These are phyloP conservation scores for Solanum etuberosum DNA, from an alignment of 257 asterid genomes.

Conservation along the genomic window DNA sequence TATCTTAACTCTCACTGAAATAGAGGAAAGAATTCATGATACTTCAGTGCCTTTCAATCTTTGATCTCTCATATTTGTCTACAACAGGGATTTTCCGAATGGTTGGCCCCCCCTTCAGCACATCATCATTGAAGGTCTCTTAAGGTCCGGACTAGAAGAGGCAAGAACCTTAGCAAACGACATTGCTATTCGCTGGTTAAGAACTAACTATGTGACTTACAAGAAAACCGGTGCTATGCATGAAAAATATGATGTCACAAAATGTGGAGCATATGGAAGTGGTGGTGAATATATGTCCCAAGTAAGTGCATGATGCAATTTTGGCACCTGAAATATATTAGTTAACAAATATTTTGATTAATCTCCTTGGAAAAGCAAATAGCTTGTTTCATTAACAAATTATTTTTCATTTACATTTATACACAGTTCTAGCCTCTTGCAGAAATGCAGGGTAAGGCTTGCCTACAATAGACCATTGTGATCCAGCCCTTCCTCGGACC, in stretches of 20 bases:
- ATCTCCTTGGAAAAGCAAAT: not conserved
- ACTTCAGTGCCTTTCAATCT: not conserved
- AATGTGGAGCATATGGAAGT: constrained; percentile 72
- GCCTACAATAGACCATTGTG: not conserved
- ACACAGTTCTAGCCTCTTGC: not conserved
- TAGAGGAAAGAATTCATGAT: not conserved
- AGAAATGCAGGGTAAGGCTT: not conserved
- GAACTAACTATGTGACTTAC: constrained; percentile 59
- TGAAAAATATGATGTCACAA: constrained; percentile 69
- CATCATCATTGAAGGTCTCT: constrained; percentile 81
- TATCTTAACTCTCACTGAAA: not conserved
- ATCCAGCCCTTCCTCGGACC: not conserved
- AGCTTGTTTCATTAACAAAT: not conserved
- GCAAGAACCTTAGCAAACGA: constrained; percentile 44
- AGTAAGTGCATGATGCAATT: constrained; percentile 23
- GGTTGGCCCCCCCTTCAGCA: constrained; percentile 98
- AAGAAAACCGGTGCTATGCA: constrained; percentile 70
- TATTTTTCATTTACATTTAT: not conserved
- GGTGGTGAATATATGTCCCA: constrained; percentile 93
- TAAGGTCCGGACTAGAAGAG: constrained; percentile 32
- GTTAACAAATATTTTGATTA: not conserved
- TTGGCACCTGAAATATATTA: not conserved
- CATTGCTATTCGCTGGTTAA: constrained; percentile 66
- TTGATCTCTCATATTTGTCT: not conserved
- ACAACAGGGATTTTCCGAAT: constrained; percentile 80